phyloP scores from a whole-genome alignment of 2,329 filamentous ascomycete genomes.

The Aureobasidium lini region DNA sequence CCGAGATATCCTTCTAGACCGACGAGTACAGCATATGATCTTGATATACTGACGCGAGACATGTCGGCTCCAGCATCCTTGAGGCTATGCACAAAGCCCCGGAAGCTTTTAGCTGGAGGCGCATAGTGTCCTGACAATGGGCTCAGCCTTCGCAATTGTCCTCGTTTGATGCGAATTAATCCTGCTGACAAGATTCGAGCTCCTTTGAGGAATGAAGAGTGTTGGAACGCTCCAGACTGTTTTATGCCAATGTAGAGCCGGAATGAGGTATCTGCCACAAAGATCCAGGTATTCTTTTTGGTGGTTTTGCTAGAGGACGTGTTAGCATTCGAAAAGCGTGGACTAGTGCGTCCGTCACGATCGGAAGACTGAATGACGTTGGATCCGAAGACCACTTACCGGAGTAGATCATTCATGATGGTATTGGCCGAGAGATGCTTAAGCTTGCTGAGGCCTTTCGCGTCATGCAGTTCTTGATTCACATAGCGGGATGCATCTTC shows the following conservation, averaged over 20 bases:
- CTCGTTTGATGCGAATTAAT: slow-evolving; percentile 75
- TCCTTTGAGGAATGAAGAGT: slow-evolving; percentile 82
- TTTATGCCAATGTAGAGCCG: slow-evolving; percentile 87
- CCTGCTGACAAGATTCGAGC: slow-evolving; percentile 75
- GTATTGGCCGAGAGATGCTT: slow-evolving; percentile 63
- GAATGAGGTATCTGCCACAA: slow-evolving; percentile 79
- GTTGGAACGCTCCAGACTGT: slow-evolving; percentile 78
- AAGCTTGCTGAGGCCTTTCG: slow-evolving; percentile 53
- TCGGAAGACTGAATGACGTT: background rate
- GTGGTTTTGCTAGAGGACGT: slow-evolving; percentile 50
- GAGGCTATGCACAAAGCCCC: slow-evolving; percentile 68
- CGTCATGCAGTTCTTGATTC: slow-evolving; percentile 54
- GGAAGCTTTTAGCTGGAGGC: slow-evolving; percentile 74
- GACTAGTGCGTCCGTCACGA: too few relatives aligned
- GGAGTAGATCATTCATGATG: slow-evolving; percentile 69
- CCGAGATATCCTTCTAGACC: slow-evolving; percentile 75
- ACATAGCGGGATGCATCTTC: slow-evolving; percentile 58
- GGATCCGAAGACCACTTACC: slow-evolving; percentile 26
- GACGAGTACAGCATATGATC: slow-evolving; percentile 73
- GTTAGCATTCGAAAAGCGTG: background rate
- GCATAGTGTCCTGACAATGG: slow-evolving; percentile 71
- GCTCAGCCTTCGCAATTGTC: slow-evolving; percentile 65
- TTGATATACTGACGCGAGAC: slow-evolving; percentile 67
- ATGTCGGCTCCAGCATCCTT: slow-evolving; percentile 70
- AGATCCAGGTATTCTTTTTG: slow-evolving; percentile 88